A percentile compares a stretch with the other conserved stretches of the same genome.
These are phyloP conservation scores for Aaosphaeria arxii DNA, from an alignment of 2,329 filamentous ascomycete genomes.

Conservation along the genomic window DNA sequence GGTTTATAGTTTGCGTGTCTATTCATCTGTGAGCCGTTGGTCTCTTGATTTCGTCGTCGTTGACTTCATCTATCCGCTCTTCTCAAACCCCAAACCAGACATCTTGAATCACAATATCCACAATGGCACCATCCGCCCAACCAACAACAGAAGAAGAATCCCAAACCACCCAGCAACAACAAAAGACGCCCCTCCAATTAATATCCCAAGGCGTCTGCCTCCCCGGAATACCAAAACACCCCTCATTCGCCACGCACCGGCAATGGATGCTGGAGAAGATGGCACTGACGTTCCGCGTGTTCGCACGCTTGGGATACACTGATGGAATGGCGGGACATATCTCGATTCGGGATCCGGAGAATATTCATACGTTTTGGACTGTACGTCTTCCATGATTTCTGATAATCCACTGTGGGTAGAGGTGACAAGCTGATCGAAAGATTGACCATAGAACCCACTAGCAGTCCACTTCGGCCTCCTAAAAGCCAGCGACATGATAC, in stretches of 20 bases:
- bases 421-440: background rate
- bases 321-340: constrained; percentile 67
- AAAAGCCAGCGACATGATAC: constrained; percentile 61
- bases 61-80: too few species aligned
- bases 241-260: constrained; percentile 38
- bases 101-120: too few species aligned
- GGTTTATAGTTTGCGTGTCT: too few species aligned
- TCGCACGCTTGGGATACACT: constrained; percentile 59
- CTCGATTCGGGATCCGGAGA: constrained; percentile 60
- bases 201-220: background rate
- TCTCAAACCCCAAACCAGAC: too few species aligned
- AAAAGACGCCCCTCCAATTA: background rate
- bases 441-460: constrained; percentile 46
- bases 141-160: background rate
- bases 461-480: constrained; percentile 62
- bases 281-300: constrained; percentile 60
- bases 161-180: background rate
- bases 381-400: background rate
- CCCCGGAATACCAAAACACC: constrained; percentile 1
- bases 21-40: too few species aligned
- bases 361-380: constrained; percentile 61
- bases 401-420: background rate
- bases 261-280: constrained; percentile 61
- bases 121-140: background rate
- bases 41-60: too few species aligned